phyloP scores from a whole-genome alignment of 345 rosid species.

The Citrus reticulata region DNA sequence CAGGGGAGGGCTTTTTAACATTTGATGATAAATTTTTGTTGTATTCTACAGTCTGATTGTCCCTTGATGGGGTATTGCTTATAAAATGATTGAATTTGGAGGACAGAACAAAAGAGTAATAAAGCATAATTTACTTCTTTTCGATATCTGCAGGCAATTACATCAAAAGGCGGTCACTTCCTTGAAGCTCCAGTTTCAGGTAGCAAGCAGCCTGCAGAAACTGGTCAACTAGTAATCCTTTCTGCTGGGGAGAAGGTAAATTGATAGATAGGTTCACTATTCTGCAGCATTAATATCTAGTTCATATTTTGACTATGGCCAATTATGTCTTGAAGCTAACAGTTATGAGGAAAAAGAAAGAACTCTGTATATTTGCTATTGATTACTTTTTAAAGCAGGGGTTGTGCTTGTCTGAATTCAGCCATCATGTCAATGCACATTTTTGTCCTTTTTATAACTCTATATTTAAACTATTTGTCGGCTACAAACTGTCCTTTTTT shows the following conservation, averaged over 20 bases:
- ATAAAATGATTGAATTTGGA: constrained; percentile 9
- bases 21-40: not conserved
- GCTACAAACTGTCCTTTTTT: not conserved
- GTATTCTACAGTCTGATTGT: not conserved
- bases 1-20: not conserved
- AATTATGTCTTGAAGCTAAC: not conserved
- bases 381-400: not conserved
- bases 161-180: constrained; percentile 70
- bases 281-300: not conserved
- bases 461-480: not conserved
- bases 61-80: not conserved
- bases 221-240: constrained; percentile 87
- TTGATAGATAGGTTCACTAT: not conserved
- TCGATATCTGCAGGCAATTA: constrained; percentile 55
- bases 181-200: constrained; percentile 98
- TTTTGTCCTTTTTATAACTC: not conserved
- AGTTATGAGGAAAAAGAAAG: not conserved
- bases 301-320: not conserved
- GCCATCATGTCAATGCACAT: not conserved
- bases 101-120: not conserved
- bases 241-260: constrained; percentile 93
- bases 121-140: not conserved
- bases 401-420: not conserved
- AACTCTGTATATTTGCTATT: not conserved
- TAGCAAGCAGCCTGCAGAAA: constrained; percentile 97